Evolutionary conservation across 129 eudicot species (phyloP).

Genomic region (Pulicaria dysenterica): DNA sequence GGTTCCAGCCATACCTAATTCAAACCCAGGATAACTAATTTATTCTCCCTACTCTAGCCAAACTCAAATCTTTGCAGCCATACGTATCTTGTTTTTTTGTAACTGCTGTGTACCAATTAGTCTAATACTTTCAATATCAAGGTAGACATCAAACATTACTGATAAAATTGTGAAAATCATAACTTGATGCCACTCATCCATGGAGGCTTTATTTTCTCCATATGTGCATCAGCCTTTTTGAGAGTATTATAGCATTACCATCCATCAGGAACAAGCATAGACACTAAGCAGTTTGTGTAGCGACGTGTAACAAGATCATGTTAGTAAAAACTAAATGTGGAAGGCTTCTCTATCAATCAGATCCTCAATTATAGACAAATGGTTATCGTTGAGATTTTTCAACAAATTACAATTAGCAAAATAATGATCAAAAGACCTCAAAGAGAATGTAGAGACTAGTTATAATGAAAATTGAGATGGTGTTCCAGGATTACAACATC

Average conservation of each 20-base stretch:
- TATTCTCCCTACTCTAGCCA: not conserved
- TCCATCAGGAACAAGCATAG: not conserved
- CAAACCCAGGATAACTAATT: not conserved
- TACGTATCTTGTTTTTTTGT: not conserved
- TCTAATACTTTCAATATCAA: not conserved
- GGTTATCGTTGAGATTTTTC: not conserved
- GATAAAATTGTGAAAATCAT: not conserved
- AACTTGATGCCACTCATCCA: not conserved
- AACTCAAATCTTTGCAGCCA: conserved; percentile 1
- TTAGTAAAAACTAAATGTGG: not conserved
- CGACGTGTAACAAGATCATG: not conserved
- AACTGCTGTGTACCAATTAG: too few species aligned
- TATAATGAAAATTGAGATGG: too few species aligned
- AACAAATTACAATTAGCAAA: not conserved
- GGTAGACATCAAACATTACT: not conserved
- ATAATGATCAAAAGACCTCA: not conserved
- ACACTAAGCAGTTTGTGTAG: not conserved
- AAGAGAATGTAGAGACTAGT: too few species aligned
- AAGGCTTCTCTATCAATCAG: not conserved
- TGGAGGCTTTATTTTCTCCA: not conserved
- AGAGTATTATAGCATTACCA: not conserved
- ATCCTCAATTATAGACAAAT: not conserved
- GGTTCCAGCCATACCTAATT: not conserved
- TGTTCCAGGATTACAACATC: too few species aligned
- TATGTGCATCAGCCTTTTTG: not conserved